Evolutionary conservation across 352 stramenopile species (phyloP), one percentile per base, ranked within the genome.

Genomic region (Aphanomyces stellatus): DNA sequence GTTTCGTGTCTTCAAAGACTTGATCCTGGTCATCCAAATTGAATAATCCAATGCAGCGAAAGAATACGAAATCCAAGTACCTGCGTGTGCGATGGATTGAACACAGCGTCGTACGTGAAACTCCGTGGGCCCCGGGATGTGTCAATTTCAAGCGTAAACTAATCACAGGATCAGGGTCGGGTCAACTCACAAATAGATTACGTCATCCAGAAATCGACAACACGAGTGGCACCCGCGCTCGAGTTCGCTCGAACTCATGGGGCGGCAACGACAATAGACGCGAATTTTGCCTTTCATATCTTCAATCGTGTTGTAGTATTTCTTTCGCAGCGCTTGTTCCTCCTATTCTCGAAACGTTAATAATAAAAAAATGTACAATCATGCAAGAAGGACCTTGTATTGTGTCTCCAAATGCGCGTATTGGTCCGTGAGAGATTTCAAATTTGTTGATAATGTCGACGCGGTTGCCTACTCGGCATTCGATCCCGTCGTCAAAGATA

Each of bases 211-310:
- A 59, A 93, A 92, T 27, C 74, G 78, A 49, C 94, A 77, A 43
- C 78, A 81, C 48, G 76, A 51, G 17, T 71, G 41, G 69, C 89
- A 96, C 3, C 82, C 82, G 28, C 87, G 81, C 37, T 96, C 85
- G 31, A 79, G 65, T 71, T 97, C 91, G 34, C 89, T 95, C 25
- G 71, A 69, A 33, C 88, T 95, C 79, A 98, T 96, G 49, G 92
- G 92, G 4, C 90, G 86, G 70, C 89, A 97, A 17, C 91, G 87
- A 24, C 88, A 90, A 72, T 86, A 98, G 22, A 98, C 91, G 33
- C 91, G 85, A 72, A 98, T 98, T 74, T 97, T 97, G 34, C 91
- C 91, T 69, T 98, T 98, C 88, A 98, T 96, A 76, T 98, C 91
- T 69, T 98, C 92, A 71, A 98, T 96, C 78, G 88, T 87, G 74